Evolutionary conservation across 1,284 basidiomycete genomes (phyloP), one percentile per base, ranked within the genome.

Genomic region (Cutaneotrichosporon cutaneum): DNA sequence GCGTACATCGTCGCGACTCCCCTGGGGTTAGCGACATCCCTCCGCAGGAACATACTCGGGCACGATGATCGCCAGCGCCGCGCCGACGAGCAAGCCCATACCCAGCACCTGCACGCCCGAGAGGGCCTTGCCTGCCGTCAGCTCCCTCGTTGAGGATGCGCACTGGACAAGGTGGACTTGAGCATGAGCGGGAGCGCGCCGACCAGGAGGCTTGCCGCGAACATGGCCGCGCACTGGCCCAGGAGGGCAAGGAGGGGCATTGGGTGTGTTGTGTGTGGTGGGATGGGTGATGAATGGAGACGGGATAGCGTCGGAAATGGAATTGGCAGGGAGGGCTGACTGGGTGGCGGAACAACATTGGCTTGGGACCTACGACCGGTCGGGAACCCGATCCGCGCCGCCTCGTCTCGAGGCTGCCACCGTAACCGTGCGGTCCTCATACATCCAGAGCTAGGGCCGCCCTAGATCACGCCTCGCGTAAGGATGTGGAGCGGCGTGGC

Each of bases 1-100:
- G 67, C 70, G 66, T 75, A 79, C 13, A 82, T 64, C 2, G 81
- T 77, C 45, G 76, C 72, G 1, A 82, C 77, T 18, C 81, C 81
- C 62, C 80, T 81, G 53, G 33, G 24, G 44, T 52, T 27, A 62
- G 35, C 27, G 26, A 35, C 42, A 16, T 11, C 16, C 11, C 11
- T 22, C 7, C 44, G 18, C 10, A 10, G 14, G 13, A 9, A 72
- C 88, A 72, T 76, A 91, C 90, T 96, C 93, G 22, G 93, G 93
- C 60, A 96, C 89, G 71, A 96, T 91, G 32, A 96, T 87, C 11
- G 91, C 90, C 67, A 96, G 80, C 0, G 92, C 92, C 7, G 92
- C 89, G 16, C 93, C 93, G 26, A 95, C 83, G 26, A 96, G 83
- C 21, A 96, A 80, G n/a, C 93, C 93, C 32, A 88, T 89, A 24